phyloP scores from a whole-genome alignment of 352 stramenopile species.

The Globisporangium paroecandrum region DNA sequence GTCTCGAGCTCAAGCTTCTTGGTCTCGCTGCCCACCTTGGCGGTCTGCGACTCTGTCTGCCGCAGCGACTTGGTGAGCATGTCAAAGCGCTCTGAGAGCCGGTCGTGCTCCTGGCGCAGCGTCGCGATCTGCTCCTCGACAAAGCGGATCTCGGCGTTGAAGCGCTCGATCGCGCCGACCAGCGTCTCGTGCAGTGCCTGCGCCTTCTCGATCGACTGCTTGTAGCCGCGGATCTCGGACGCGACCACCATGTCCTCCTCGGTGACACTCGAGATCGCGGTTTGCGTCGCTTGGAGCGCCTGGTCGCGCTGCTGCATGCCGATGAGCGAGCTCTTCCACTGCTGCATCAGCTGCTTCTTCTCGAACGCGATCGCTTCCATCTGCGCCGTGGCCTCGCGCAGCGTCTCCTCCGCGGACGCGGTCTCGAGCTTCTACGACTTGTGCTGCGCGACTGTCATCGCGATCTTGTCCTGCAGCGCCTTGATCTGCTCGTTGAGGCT shows the following conservation, averaged over 20 bases:
- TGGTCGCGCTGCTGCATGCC: constrained; percentile 90
- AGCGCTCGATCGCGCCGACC: constrained; percentile 77
- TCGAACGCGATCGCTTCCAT: constrained; percentile 93
- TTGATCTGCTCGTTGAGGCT: constrained; percentile 89
- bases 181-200: constrained; percentile 84
- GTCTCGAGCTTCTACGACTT: constrained; percentile 86
- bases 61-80: constrained; percentile 86
- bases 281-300: constrained; percentile 86
- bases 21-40: constrained; percentile 49
- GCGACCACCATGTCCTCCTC: constrained; percentile 83
- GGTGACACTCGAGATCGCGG: constrained; percentile 70
- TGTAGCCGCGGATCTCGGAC: constrained; percentile 87
- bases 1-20: constrained; percentile 79
- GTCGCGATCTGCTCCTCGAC: constrained; percentile 64
- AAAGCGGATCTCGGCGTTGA: constrained; percentile 78
- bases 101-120: constrained; percentile 64
- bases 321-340: constrained; percentile 95
- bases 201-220: constrained; percentile 78
- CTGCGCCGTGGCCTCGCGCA: constrained; percentile 84
- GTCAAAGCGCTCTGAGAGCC: constrained; percentile 76
- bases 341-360: constrained; percentile 94
- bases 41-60: constrained; percentile 83
- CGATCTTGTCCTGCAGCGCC: constrained; percentile 84
- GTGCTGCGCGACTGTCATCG: constrained; percentile 73
- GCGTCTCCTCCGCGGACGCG: constrained; percentile 77